Evolutionary conservation across 169 alveolate genomes (phyloP), one percentile per base, ranked within the genome.

Genomic region (Cryptosporidium ryanae): DNA sequence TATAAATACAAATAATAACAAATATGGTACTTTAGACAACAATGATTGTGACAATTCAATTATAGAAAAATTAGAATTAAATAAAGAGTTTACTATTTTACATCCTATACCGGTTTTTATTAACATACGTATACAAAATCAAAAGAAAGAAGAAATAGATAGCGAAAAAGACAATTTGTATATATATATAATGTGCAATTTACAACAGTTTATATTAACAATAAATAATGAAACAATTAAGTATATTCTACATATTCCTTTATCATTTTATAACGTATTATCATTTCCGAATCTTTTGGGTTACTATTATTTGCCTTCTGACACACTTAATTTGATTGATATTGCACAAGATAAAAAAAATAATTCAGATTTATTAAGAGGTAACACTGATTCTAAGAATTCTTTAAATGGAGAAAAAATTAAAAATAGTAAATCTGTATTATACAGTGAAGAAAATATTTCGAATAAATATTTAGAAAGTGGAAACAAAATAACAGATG

Each of bases 51-150:
- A 52, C 5, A 12, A 52, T 21, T n/a, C 27, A 6, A n/a, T 52
- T 5, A n/a, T 52, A 4, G 27, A 8, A 52, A 12, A 12, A 52
- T 52, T 52, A 12, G 27, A n/a, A 61, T 17, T 68, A 34, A 18
- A 76, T 43, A 61, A 59, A 29, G 87, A 76, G 34, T 76, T 76
- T 46, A 61, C 71, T 15, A 61, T 76, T 25, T 32, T 76, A 5
- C 76, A 76, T 46, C 87, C 87, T 38, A 46, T 76, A 13, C 87
- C 87, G n/a, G 48, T 76, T 4, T 46, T 61, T 17, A 49, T 76
- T 1, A 61, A 76, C 27, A 76, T 34, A 10, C 12, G 18, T 25
- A 55, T 76, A 21, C 31, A 61, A 15, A 32, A 76, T 23, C 55
- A 76, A 17, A 59, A 18, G 10, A 68, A 68, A 31, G 83, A 68